Base-by-base conservation (phyloP, 306 rosid genomes). In the Dryas octopetala region DNA sequence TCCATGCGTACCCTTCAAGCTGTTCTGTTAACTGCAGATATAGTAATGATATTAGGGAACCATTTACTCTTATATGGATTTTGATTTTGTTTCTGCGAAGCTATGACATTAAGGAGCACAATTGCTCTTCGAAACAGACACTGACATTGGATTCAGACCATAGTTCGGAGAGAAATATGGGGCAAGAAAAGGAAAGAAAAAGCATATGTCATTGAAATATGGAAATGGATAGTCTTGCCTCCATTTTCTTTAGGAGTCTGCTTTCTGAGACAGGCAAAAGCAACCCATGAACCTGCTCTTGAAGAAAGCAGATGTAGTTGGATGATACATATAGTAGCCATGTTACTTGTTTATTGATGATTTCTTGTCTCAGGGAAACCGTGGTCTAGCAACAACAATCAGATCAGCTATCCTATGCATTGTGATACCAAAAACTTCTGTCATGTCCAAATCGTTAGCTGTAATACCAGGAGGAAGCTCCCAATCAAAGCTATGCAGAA, bases 401-500 rank as follows among this genome's bases (percentile, higher is more conserved):
- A 88, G 83, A 70, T 78, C 52, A 5, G 79, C 85, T 72, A 77
- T 85, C 74, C 88, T 83, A 70, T 86, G 93, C 91, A 80, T 88
- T 67, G 89, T 83, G 78, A 91, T 91, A 70, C 93, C 90, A 55
- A 91, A 88, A 66, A 65, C 84, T 54, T 88, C 97, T 5, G 85
- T 72, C 83, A 85, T 80, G 70, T 93, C 93, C 81, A 89, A 67
- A 69, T 84, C 84, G 48, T 89, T 54, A 4, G 84, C 76, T 17
- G 78, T 11, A 40, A 70, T 59, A 73, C 89, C 90, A 62, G 68
- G 83, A 41, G 91, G 96, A 78, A 90, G 86, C 83, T 85, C 87
- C 96, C 91, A 92, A 66, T 90, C 85, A 13, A 92, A 85, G 74
- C 86, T 78, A 8, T 88, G 82, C 49, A 92, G 86, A 32, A 92